These are phyloP conservation scores for Voacanga thouarsii DNA, from an alignment of 257 asterid species.

Conservation along the genomic window DNA sequence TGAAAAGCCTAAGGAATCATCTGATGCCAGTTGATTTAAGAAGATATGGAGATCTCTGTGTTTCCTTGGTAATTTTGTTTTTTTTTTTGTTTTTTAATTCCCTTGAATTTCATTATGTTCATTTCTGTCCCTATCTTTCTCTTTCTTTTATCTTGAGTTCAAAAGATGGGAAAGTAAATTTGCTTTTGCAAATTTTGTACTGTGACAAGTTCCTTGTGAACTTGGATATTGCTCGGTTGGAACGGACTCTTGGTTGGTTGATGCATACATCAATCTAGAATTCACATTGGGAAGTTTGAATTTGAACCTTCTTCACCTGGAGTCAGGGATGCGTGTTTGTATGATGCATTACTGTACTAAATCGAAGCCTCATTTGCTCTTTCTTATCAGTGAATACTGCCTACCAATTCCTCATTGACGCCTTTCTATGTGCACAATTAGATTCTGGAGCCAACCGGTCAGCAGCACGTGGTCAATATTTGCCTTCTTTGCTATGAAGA, in stretches of 20 bases:
- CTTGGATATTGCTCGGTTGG: not conserved
- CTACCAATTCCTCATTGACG: not conserved
- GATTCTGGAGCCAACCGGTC: not conserved
- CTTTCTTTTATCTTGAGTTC: not conserved
- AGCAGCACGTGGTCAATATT: not conserved
- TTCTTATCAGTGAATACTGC: not conserved
- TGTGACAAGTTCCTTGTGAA: not conserved
- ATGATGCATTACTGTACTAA: not conserved
- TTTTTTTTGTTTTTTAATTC: too few relatives aligned
- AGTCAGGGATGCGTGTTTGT: not conserved
- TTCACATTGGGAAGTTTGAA: not conserved
- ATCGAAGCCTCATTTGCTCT: not conserved
- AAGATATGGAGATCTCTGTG: not conserved
- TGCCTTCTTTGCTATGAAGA: too few relatives aligned
- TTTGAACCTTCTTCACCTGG: not conserved
- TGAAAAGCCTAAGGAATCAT: slow-evolving; percentile 63
- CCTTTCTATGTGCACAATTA: not conserved
- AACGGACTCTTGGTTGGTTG: not conserved
- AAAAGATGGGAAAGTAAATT: not conserved
- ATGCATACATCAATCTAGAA: not conserved
- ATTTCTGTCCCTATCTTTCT: not conserved
- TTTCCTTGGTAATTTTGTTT: slow-evolving; percentile 3
- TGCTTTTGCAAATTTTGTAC: not conserved
- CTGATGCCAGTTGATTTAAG: slow-evolving; percentile 33
- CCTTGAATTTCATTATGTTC: not conserved